A percentile compares a stretch with the other conserved stretches of the same genome.
Evolutionary conservation across 2,329 filamentous ascomycete genomes (phyloP).

Genomic region (Trichoderma citrinoviride): DNA sequence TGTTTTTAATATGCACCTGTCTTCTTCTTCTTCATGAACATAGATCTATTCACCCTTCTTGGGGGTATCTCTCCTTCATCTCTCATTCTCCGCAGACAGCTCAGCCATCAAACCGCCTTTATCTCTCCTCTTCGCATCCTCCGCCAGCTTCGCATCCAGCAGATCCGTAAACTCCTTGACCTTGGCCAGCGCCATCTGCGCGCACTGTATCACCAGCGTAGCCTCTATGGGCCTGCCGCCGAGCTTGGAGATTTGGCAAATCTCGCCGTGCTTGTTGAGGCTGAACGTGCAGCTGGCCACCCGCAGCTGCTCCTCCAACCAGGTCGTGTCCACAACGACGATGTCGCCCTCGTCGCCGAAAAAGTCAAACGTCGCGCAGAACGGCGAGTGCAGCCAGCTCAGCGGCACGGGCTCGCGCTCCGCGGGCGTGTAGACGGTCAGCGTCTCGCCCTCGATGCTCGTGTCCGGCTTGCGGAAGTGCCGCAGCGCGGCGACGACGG

Average conservation of each 20-base stretch:
- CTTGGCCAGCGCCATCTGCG: constrained; percentile 70
- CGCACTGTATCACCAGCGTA: constrained; percentile 71
- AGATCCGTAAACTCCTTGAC: constrained; percentile 75
- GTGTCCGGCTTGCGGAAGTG: constrained; percentile 93
- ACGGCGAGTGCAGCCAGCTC: constrained; percentile 86
- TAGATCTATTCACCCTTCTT: constrained; percentile 19
- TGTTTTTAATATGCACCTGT: constrained; percentile 15
- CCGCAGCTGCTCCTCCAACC: constrained; percentile 73
- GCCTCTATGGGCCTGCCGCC: constrained; percentile 83
- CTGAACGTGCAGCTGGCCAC: constrained; percentile 76
- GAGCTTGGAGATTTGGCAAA: constrained; percentile 88
- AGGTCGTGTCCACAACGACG: constrained; percentile 68
- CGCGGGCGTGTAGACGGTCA: constrained; percentile 78
- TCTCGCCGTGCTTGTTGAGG: constrained; percentile 83
- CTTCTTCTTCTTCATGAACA: background rate
- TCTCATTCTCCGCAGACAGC: constrained; percentile 78
- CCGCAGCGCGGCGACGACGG: constrained; percentile 80
- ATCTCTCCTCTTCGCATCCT: constrained; percentile 75
- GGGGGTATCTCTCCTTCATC: constrained; percentile 35
- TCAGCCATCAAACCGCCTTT: constrained; percentile 77
- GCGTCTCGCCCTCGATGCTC: constrained; percentile 75
- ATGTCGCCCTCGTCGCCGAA: constrained; percentile 68
- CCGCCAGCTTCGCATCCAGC: constrained; percentile 69
- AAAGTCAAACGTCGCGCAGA: constrained; percentile 87
- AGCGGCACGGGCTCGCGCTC: constrained; percentile 89